Percentiles rank a stretch among this genome's conserved stretches.
phyloP scores from a whole-genome alignment of 441 rosid species.

The Dalechampia spathulata region DNA sequence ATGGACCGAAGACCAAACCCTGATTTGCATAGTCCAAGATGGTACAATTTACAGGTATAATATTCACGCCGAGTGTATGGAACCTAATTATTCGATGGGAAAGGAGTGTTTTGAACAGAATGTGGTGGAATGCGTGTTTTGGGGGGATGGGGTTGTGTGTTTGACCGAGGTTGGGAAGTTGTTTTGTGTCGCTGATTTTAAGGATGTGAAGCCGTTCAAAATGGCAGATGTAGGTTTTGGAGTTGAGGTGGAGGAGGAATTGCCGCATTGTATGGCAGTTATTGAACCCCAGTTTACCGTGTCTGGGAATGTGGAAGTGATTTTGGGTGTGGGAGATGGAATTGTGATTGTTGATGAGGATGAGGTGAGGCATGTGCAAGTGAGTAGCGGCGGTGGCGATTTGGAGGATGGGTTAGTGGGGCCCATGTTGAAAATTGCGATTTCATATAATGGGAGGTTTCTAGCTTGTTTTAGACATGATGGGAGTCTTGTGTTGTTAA shows the following conservation, averaged over 20 bases:
- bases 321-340: conserved; percentile 57
- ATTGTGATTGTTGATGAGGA: conserved; percentile 78
- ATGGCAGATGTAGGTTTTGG: conserved; percentile 12
- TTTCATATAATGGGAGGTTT: conserved; percentile 72
- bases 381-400: background rate
- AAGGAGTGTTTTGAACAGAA: conserved; percentile 89
- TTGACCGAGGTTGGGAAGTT: conserved; percentile 69
- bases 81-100: conserved; percentile 71
- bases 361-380: conserved; percentile 56
- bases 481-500: conserved; percentile 69
- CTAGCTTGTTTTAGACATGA: conserved; percentile 90
- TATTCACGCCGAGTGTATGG: conserved; percentile 61
- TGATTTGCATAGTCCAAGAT: conserved; percentile 78
- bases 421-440: conserved; percentile 72
- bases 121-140: conserved; percentile 82
- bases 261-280: conserved; percentile 65
- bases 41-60: conserved; percentile 89
- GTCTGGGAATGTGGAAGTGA: conserved; percentile 80
- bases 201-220: conserved; percentile 44
- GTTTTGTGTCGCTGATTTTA: conserved; percentile 66
- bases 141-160: conserved; percentile 94
- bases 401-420: conserved; percentile 38
- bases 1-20: conserved; percentile 93
- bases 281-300: conserved; percentile 87
- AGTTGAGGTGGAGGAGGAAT: conserved; percentile 45